These are phyloP conservation scores for Linnemannia hyalina DNA, from an alignment of 192 early-diverging fungal species.

Conservation along the genomic window DNA sequence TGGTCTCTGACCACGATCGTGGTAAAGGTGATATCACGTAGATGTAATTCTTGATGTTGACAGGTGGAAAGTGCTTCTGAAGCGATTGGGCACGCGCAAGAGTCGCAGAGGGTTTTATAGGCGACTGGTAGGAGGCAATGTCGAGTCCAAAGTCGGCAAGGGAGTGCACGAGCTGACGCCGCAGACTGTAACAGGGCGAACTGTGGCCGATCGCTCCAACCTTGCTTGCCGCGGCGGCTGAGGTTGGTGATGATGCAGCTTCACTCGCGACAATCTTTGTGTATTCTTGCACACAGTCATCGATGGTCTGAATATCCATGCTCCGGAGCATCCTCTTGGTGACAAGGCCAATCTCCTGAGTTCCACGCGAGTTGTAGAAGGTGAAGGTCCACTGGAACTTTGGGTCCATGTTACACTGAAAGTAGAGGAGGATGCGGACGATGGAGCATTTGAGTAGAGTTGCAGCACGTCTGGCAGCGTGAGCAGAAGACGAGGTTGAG, in stretches of 20 bases:
- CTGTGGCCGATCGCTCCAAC: background rate
- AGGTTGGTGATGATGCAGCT: background rate
- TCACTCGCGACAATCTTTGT: constrained; percentile 10
- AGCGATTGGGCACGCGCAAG: constrained; percentile 34
- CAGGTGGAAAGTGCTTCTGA: constrained; percentile 47
- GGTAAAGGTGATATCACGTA: constrained; percentile 44
- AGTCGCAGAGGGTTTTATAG: constrained; percentile 24
- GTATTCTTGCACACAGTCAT: constrained; percentile 33
- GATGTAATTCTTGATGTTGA: constrained; percentile 43
- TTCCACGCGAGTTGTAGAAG: constrained; percentile 32
- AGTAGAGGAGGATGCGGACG: constrained; percentile 35
- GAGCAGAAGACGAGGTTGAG: background rate
- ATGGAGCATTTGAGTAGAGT: constrained; percentile 16
- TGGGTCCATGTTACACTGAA: constrained; percentile 39
- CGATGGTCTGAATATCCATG: constrained; percentile 15
- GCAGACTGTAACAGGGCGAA: constrained; percentile 36
- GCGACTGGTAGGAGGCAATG: constrained; percentile 45
- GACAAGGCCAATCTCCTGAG: constrained; percentile 26
- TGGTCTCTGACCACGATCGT: constrained; percentile 29
- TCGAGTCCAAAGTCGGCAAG: constrained; percentile 48
- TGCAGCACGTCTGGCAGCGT: background rate
- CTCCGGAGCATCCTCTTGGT: constrained; percentile 22
- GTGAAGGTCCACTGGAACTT: constrained; percentile 48
- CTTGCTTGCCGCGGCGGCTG: background rate
- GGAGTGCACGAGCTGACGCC: constrained; percentile 34